Conservation (phyloP, 768 basidiomycete species). For the Trichaptum fuscoviolaceum region DNA sequence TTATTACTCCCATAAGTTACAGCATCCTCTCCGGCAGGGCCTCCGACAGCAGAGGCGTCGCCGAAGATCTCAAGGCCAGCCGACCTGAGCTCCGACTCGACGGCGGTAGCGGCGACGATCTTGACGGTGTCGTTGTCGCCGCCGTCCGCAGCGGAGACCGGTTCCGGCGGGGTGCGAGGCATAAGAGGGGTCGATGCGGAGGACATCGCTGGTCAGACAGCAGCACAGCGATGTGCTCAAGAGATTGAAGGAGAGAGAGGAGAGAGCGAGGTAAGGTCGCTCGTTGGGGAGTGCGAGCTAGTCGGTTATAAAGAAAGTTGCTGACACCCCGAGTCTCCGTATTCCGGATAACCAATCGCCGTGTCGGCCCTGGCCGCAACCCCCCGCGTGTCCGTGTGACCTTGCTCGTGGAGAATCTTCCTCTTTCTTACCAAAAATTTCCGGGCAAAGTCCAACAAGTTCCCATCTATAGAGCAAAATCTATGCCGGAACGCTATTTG, state of each 20-base stretch:
- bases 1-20: background rate
- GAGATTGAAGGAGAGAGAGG: background rate
- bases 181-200: constrained; percentile 4
- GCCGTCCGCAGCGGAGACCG: background rate
- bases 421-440: background rate
- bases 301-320: background rate
- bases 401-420: background rate
- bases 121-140: background rate
- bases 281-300: background rate
- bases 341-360: background rate
- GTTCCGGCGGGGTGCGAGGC: background rate
- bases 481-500: background rate
- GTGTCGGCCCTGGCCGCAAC: background rate
- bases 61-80: background rate
- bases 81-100: background rate
- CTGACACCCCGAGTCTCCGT: background rate
- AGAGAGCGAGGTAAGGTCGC: background rate
- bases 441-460: background rate
- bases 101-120: background rate
- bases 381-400: background rate
- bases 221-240: constrained; percentile 5
- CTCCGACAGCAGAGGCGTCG: background rate
- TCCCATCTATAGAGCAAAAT: background rate
- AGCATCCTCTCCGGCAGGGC: background rate
- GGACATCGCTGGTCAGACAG: constrained; percentile 7